Evolutionary conservation across 148 eudicot species (phyloP).

Genomic region (Rhododendron henanense): DNA sequence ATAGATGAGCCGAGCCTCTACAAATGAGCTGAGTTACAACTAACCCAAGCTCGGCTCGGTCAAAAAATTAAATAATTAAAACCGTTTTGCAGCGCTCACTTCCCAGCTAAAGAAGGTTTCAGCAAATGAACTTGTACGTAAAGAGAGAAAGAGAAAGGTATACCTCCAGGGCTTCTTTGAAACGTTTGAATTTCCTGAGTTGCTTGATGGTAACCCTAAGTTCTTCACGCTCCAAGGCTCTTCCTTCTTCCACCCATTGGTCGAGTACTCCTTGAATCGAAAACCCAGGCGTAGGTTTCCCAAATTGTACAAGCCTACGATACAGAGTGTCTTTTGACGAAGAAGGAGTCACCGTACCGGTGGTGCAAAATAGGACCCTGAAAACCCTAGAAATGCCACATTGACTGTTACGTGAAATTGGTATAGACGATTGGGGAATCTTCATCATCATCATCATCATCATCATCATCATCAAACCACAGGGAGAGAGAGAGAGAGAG

Average conservation of each 20-base stretch:
- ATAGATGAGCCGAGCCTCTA: no score
- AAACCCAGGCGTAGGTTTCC: conserved; percentile 22
- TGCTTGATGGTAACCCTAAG: conserved; percentile 17
- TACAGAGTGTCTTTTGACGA: conserved; percentile 22
- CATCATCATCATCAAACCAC: not conserved
- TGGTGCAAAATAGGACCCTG: not conserved
- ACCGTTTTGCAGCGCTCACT: not conserved
- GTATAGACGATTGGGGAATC: not conserved
- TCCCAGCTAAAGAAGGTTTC: not conserved
- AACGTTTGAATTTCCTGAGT: conserved; percentile 31
- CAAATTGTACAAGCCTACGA: conserved; percentile 25
- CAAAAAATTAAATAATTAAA: not conserved
- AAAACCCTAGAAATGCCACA: conserved; percentile 2
- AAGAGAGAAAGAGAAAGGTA: not conserved
- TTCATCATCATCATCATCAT: conserved; percentile 13
- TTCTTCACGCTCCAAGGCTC: conserved; percentile 5
- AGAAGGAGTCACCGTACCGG: not conserved
- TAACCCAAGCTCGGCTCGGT: no score
- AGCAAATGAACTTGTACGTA: not conserved
- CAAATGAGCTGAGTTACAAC: no score
- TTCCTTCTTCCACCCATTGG: conserved; percentile 37
- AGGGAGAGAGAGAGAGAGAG: not conserved
- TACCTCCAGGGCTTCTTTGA: conserved; percentile 41
- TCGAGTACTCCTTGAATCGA: conserved; percentile 30
- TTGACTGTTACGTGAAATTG: not conserved